These are phyloP conservation scores for Globisporangium canariense DNA, from an alignment of 352 stramenopile species.

Conservation along the genomic window DNA sequence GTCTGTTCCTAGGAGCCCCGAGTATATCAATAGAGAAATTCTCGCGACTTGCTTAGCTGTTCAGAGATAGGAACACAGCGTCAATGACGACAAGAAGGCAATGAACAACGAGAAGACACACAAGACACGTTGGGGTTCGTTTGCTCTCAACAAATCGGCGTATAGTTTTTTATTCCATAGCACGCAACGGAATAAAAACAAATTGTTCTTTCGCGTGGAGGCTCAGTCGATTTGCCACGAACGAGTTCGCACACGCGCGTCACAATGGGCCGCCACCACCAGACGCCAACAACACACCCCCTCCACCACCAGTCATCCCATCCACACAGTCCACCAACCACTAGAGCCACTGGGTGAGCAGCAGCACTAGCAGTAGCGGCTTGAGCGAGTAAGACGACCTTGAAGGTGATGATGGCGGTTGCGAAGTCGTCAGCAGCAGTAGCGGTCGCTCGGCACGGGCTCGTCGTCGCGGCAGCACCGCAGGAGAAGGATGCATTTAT, in stretches of 20 bases:
- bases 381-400: neutral
- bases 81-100: neutral
- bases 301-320: neutral
- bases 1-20: neutral
- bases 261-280: neutral
- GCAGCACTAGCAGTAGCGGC: neutral
- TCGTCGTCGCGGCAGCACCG: constrained; percentile 2
- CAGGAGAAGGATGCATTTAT: constrained; percentile 83
- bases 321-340: neutral
- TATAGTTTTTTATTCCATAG: constrained; percentile 59
- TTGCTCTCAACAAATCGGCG: constrained; percentile 87
- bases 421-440: neutral
- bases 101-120: constrained; percentile 16
- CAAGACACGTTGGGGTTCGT: constrained; percentile 1
- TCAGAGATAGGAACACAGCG: neutral
- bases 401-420: neutral
- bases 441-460: neutral
- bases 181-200: constrained; percentile 34
- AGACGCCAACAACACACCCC: neutral
- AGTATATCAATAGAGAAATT: neutral
- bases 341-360: constrained; percentile 1
- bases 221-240: constrained; percentile 18
- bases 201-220: constrained; percentile 7
- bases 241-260: neutral
- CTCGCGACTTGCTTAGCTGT: too few species aligned